These are phyloP conservation scores for Sporothrix luriei DNA, from an alignment of 2,329 filamentous ascomycete species.

Conservation along the genomic window DNA sequence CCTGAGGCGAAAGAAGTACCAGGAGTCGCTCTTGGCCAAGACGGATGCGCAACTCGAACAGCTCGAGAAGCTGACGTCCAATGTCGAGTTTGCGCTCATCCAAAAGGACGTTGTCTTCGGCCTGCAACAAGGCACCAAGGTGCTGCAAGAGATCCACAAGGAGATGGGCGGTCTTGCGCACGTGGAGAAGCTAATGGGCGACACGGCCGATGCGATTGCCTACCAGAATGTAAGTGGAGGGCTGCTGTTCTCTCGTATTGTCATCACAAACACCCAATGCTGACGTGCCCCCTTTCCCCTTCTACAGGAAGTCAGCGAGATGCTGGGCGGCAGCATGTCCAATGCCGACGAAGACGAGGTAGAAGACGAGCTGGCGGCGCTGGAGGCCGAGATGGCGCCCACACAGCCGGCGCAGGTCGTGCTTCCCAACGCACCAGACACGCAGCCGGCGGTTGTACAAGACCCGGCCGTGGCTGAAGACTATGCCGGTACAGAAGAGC, in stretches of 20 bases:
- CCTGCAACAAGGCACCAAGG: constrained; percentile 84
- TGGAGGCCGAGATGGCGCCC: constrained; percentile 64
- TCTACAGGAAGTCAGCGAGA: constrained; percentile 81
- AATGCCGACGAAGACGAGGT: constrained; percentile 97
- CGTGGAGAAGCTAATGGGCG: constrained; percentile 93
- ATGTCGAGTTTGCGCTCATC: constrained; percentile 93
- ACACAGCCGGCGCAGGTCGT: constrained; percentile 24
- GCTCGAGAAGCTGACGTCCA: constrained; percentile 82
- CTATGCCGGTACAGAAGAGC: constrained; percentile 12
- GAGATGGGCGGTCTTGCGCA: constrained; percentile 96
- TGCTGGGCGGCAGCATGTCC: constrained; percentile 84
- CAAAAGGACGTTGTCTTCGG: constrained; percentile 96
- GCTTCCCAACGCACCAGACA: constrained; percentile 62
- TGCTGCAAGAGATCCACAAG: constrained; percentile 85
- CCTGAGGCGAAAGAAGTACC: constrained; percentile 93
- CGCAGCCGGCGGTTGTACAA: constrained; percentile 26
- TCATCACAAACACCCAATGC: neutral
- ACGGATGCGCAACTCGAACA: constrained; percentile 94
- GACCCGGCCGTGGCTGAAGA: constrained; percentile 4
- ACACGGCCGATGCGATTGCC: constrained; percentile 84
- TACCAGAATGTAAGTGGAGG: constrained; percentile 74
- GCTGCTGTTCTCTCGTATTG: neutral
- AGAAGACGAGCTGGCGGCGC: constrained; percentile 85
- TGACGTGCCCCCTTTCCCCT: neutral
- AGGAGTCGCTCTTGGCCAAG: constrained; percentile 83